Evolutionary conservation across 495 filamentous ascomycete species (phyloP).

Genomic region (Neohortaea acidophila): DNA sequence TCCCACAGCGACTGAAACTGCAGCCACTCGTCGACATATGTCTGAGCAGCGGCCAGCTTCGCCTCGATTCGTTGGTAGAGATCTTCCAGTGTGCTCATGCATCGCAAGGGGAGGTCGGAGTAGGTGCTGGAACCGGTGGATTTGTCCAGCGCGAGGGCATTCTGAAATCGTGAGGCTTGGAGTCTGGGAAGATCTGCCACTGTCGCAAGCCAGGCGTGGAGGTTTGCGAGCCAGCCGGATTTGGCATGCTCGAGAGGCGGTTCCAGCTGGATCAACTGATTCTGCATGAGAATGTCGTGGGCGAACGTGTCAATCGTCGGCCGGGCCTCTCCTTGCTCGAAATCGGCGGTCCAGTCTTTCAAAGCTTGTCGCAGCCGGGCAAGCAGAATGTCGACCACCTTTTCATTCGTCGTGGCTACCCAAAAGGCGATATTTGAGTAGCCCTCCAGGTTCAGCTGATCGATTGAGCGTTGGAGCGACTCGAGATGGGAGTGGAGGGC

Average conservation of each 20-base stretch:
- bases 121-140: slow-evolving; percentile 50
- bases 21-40: slow-evolving; percentile 90
- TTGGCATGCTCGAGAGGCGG: slow-evolving; percentile 83
- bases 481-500: slow-evolving; percentile 70
- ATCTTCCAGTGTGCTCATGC: slow-evolving; percentile 56
- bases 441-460: slow-evolving; percentile 88
- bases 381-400: slow-evolving; percentile 63
- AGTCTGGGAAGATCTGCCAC: slow-evolving; percentile 85
- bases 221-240: slow-evolving; percentile 82
- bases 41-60: slow-evolving; percentile 56
- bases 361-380: slow-evolving; percentile 66
- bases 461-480: slow-evolving; percentile 70
- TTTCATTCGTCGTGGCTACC: slow-evolving; percentile 71
- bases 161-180: slow-evolving; percentile 82
- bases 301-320: slow-evolving; percentile 53
- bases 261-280: slow-evolving; percentile 89
- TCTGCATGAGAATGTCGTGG: slow-evolving; percentile 89
- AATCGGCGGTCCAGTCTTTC: slow-evolving; percentile 67
- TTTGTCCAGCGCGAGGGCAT: slow-evolving; percentile 52
- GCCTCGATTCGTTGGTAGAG: slow-evolving; percentile 70
- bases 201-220: slow-evolving; percentile 83
- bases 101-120: slow-evolving; percentile 68
- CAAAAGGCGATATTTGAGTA: slow-evolving; percentile 82
- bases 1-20: slow-evolving; percentile 99
- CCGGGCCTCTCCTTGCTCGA: slow-evolving; percentile 31